Percentiles rank a stretch among this genome's conserved stretches.
These are phyloP conservation scores for Vitis riparia DNA, from an alignment of 164 flowering plant species.

Conservation along the genomic window DNA sequence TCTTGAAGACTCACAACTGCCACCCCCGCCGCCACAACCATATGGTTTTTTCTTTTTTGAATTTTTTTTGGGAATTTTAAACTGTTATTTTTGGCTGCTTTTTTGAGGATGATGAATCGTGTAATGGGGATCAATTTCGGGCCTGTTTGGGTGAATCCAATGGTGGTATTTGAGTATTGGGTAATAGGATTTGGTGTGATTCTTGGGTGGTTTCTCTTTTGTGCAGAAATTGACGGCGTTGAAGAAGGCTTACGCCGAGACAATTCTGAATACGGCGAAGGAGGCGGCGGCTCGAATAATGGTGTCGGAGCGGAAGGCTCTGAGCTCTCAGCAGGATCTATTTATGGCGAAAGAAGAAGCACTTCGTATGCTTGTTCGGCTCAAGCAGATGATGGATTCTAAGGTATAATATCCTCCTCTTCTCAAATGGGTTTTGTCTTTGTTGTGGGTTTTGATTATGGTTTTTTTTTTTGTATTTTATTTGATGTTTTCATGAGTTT, in stretches of 20 bases:
- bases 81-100: neutral
- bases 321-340: conserved; percentile 53
- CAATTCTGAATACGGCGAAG: conserved; percentile 73
- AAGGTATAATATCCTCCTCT: conserved; percentile 43
- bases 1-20: neutral
- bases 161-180: neutral
- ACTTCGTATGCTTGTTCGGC: conserved; percentile 56
- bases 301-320: conserved; percentile 66
- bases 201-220: conserved; percentile 9
- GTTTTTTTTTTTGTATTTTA: neutral
- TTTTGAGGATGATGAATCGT: neutral
- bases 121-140: neutral
- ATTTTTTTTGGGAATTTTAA: neutral
- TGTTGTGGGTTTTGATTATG: neutral
- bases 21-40: no score
- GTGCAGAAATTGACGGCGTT: conserved; percentile 64
- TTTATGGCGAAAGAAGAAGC: conserved; percentile 61
- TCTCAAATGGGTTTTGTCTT: neutral
- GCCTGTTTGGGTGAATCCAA: conserved; percentile 1
- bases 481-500: neutral
- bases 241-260: conserved; percentile 87
- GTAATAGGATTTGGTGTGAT: neutral
- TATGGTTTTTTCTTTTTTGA: conserved; percentile 1
- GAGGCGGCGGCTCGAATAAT: conserved; percentile 85
- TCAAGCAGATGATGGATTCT: conserved; percentile 69